Evolutionary conservation across 345 rosid species (phyloP), one percentile per base, ranked within the genome.

Genomic region (Brassica incana): DNA sequence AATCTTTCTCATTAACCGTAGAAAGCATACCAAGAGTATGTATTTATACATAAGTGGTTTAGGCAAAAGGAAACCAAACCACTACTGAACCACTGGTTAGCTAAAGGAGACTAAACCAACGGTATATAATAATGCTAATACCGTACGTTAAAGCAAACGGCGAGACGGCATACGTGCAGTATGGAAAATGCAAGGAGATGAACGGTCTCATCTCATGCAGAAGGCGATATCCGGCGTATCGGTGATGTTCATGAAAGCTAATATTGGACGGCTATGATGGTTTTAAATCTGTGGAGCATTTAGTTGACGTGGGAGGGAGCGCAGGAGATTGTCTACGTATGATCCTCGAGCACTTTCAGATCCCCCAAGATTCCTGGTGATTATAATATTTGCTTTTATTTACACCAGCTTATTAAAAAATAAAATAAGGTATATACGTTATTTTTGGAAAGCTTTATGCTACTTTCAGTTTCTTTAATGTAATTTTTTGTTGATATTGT

Each of bases 271-370:
- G 88, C 72, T 95, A 92, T 61, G 86, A 85, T 77, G 97, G 97
- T 36, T 92, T 95, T 60, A 54, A 82, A 60, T 91, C 87, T 0
- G 86, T 88, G 25, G 73, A 79, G 38, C 85, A 27, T 60, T 69
- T 94, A 71, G 95, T 94, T 29, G 98, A 94, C 63, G 99, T 94
- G 43, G 99, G 97, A 56, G 99, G 99, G 18, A 94, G 99, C 15
- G 92, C 88, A 7, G 99, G 99, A 33, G 97, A 92, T 83, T 94
- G 97, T 84, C 90, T 94, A 36, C 83, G 85, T 81, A 92, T 92
- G 99, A 95, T 95, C 63, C 27, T 91, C 18, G 9, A 80, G 3
- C 88, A 89, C 18, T 81, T 85, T 78, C 84, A 85, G 83, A 71
- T 94, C 95, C 7, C 92, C 97, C 3, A 50, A 0, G 1, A 90